Evolutionary conservation across 2,329 filamentous ascomycete species (phyloP).

Genomic region (Thielaviopsis ethacetica): DNA sequence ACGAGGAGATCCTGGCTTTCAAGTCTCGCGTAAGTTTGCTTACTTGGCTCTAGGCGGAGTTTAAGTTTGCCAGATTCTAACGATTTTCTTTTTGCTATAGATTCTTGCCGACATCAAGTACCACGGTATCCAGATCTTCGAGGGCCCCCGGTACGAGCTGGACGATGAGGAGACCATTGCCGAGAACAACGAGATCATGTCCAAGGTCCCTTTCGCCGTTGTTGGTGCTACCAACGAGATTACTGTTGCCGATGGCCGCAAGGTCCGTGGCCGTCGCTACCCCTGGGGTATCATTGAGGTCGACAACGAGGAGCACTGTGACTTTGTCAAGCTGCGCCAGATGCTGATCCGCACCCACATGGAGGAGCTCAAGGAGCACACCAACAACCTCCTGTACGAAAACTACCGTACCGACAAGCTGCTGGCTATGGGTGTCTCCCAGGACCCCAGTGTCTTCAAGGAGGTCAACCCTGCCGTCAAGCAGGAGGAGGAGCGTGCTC

Average conservation of each 20-base stretch:
- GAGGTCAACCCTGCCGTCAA: constrained; percentile 99
- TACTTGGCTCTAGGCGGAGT: constrained; percentile 10
- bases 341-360: constrained; percentile 99
- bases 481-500: constrained; percentile 94
- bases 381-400: constrained; percentile 97
- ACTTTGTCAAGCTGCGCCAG: constrained; percentile 98
- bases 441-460: constrained; percentile 99
- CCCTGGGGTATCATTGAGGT: constrained; percentile 98
- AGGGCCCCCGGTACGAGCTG: constrained; percentile 93
- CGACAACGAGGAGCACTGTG: constrained; percentile 99
- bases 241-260: constrained; percentile 76
- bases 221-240: constrained; percentile 96
- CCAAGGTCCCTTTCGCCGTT: constrained; percentile 96
- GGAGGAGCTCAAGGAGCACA: constrained; percentile 99
- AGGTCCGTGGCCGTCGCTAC: constrained; percentile 89
- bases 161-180: constrained; percentile 99
- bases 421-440: constrained; percentile 92
- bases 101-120: constrained; percentile 93
- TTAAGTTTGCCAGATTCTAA: neutral
- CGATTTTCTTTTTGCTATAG: constrained; percentile 28
- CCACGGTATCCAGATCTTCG: constrained; percentile 97
- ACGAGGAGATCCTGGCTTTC: constrained; percentile 88
- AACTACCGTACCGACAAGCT: constrained; percentile 99
- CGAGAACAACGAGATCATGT: constrained; percentile 99
- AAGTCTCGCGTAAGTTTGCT: constrained; percentile 70